Evolutionary conservation across 208 protist species (phyloP).

Genomic region (Acanthamoeba royreba): DNA sequence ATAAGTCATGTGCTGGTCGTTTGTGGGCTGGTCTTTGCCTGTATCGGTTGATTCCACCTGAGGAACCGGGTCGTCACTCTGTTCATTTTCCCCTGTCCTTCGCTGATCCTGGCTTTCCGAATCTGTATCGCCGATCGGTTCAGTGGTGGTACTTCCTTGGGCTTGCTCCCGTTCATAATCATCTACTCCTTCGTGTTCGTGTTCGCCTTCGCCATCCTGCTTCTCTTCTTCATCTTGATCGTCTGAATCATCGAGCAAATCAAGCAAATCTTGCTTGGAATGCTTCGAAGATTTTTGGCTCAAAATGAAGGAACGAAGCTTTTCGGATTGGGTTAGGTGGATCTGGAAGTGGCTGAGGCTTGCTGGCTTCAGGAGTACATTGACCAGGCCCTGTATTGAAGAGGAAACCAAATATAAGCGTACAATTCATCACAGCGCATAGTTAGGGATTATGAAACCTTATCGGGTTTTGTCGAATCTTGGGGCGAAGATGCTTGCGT

Average conservation of each 20-base stretch:
- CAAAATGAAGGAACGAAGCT: neutral
- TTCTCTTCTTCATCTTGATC: neutral
- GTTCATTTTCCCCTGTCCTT: no score
- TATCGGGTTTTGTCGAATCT: neutral
- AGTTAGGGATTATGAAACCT: neutral
- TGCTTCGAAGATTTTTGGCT: neutral
- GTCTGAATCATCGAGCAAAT: neutral
- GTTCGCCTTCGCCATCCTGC: neutral
- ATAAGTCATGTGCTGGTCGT: no score
- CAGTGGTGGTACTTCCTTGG: no score
- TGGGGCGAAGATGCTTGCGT: neutral
- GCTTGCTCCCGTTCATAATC: neutral
- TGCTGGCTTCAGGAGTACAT: neutral
- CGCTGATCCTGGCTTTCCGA: no score
- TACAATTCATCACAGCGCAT: neutral
- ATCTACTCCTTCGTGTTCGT: neutral
- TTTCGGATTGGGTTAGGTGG: neutral
- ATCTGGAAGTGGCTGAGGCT: neutral
- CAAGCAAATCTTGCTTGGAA: neutral
- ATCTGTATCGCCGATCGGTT: no score
- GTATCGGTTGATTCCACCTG: no score
- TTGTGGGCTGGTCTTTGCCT: no score
- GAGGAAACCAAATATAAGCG: neutral
- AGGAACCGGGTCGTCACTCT: no score
- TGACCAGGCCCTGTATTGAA: neutral